Conservation (phyloP, 345 rosid genomes). For the Linum tenue region DNA sequence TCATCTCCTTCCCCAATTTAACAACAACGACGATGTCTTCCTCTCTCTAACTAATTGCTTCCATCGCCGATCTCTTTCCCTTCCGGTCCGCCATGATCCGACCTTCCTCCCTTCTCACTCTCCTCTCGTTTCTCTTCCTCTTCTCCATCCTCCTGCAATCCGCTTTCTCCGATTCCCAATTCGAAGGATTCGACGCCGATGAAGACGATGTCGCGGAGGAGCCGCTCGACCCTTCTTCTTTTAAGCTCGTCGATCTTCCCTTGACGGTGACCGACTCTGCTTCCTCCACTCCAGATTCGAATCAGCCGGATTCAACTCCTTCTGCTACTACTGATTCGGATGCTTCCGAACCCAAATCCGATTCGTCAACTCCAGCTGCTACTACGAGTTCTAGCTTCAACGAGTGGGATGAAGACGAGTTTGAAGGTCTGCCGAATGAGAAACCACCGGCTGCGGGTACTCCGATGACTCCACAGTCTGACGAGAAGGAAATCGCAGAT, state of each 20-base stretch:
- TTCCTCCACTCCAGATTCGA: constrained; percentile 8
- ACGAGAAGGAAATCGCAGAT: constrained; percentile 8
- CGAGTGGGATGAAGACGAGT: background rate
- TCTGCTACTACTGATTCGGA: background rate
- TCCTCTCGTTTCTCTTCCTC: constrained; percentile 26
- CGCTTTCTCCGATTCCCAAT: constrained; percentile 33
- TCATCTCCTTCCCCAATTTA: background rate
- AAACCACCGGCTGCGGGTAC: background rate
- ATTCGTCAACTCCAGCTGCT: background rate
- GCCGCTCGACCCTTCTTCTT: constrained; percentile 30
- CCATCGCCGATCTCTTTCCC: background rate
- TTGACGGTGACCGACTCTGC: constrained; percentile 43
- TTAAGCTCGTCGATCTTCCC: constrained; percentile 35
- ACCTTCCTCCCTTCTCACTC: constrained; percentile 19
- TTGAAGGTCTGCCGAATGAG: background rate
- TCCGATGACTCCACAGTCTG: background rate
- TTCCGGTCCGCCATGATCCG: constrained; percentile 6
- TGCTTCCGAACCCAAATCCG: background rate
- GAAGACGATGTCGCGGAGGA: constrained; percentile 46
- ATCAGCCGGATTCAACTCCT: background rate
- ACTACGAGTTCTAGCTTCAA: background rate
- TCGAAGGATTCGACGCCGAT: constrained; percentile 40
- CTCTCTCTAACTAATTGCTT: background rate
- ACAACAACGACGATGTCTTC: background rate
- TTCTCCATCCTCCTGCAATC: constrained; percentile 15